Evolutionary conservation across 805 yeast genomes (phyloP).

Genomic region (Candida vartiovaarae): DNA sequence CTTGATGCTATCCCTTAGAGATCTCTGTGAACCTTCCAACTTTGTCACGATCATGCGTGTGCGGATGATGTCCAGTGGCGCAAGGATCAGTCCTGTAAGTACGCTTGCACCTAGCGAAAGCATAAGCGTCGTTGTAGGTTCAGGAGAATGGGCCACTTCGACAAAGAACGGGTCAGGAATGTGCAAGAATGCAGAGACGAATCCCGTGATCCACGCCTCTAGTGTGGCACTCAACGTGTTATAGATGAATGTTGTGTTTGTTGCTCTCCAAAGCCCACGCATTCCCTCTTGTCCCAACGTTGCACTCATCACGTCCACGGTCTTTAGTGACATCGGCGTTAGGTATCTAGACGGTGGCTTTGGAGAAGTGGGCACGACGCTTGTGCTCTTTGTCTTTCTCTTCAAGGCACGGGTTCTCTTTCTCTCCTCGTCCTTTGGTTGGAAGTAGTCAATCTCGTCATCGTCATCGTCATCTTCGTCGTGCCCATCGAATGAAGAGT

Average conservation of each 20-base stretch:
- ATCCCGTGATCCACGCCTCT: slow-evolving; percentile 90
- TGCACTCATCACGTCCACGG: slow-evolving; percentile 57
- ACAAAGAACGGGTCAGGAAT: slow-evolving; percentile 87
- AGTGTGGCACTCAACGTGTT: slow-evolving; percentile 68
- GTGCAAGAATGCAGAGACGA: slow-evolving; percentile 70
- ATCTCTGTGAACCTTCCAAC: slow-evolving; percentile 45
- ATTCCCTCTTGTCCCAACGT: slow-evolving; percentile 65
- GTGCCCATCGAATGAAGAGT: slow-evolving; percentile 17
- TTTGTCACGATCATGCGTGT: slow-evolving; percentile 71
- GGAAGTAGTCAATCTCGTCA: slow-evolving; percentile 39
- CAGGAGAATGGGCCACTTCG: slow-evolving; percentile 74
- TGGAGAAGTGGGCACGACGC: not conserved
- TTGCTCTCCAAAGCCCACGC: slow-evolving; percentile 64
- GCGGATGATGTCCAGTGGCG: slow-evolving; percentile 78
- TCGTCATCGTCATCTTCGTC: slow-evolving; percentile 32
- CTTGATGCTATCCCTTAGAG: slow-evolving; percentile 63
- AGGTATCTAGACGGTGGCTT: slow-evolving; percentile 26
- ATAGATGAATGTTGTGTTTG: slow-evolving; percentile 73
- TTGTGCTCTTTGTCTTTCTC: not conserved
- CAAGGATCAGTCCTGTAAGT: slow-evolving; percentile 60
- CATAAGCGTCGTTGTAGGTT: slow-evolving; percentile 59
- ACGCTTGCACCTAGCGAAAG: slow-evolving; percentile 68
- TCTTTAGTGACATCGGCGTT: slow-evolving; percentile 53
- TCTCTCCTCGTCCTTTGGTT: slow-evolving; percentile 20
- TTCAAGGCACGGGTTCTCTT: not conserved